Evolutionary conservation across 1,284 basidiomycete species (phyloP).

Genomic region (Cryptococcus neoformans): DNA sequence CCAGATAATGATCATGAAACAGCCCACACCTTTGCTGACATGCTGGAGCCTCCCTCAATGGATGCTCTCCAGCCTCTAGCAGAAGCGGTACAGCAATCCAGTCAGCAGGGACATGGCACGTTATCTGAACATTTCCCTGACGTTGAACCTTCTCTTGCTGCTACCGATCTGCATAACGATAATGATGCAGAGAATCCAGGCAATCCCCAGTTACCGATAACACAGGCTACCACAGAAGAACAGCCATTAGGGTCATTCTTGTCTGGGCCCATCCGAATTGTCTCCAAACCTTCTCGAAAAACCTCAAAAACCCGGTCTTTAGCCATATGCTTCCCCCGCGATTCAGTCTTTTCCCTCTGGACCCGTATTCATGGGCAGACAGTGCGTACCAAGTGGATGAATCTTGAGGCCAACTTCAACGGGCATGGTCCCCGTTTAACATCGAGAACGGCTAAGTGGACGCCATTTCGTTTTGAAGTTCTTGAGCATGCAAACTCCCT

Average conservation of each 20-base stretch:
- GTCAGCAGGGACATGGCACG: neutral
- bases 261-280: conserved; percentile 86
- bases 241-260: conserved; percentile 63
- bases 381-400: conserved; percentile 95
- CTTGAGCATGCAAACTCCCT: conserved; percentile 19
- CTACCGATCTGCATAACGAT: neutral
- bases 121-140: conserved; percentile 3
- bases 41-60: conserved; percentile 8
- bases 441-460: conserved; percentile 38
- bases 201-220: neutral
- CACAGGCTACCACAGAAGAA: neutral
- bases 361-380: conserved; percentile 97
- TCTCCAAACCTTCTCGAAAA: conserved; percentile 96
- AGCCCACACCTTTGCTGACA: conserved; percentile 5
- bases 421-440: conserved; percentile 52
- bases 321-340: conserved; percentile 82
- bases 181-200: neutral
- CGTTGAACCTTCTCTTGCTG: neutral
- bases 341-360: conserved; percentile 89
- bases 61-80: conserved; percentile 12
- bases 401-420: conserved; percentile 53
- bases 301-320: conserved; percentile 93
- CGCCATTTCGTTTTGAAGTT: conserved; percentile 41
- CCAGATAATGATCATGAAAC: neutral
- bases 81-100: conserved; percentile 6